Base-by-base conservation (phyloP, 352 stramenopile species). In the Aphanomyces astaci region DNA sequence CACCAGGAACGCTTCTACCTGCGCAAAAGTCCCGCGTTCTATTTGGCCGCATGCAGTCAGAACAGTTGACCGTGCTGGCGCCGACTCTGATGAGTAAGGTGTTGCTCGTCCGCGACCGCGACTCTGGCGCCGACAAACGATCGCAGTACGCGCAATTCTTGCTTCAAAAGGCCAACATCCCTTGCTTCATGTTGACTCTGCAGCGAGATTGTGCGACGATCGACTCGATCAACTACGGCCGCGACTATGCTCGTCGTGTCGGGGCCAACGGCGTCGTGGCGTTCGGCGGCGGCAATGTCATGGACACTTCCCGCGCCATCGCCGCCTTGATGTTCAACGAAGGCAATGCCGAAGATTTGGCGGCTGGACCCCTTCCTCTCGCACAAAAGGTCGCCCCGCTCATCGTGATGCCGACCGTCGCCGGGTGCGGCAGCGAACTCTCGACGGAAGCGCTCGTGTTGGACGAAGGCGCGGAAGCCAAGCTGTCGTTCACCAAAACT, bases 151-250 rank as follows among this genome's bases (percentile, higher is more conserved):
- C 74, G n/a, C 80, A 91, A 74, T 91, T 83, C 40, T 52, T 91
- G 43, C 66, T 91, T 22, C 78, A 89, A 73, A 81, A 89, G 46
- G 76, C 77, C 31, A 82, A 81, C 2, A 74, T 91, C 5, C 79
- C 83, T 11, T 87, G 78, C 59, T 91, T 91, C 63, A 81, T 89
- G 71, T 86, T 87, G 73, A 91, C 83, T 19, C 63, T 91, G 52
- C 74, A 79, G 70, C 75, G 77, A 17, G 83, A 91, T 56, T 91
- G 83, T 63, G 76, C 83, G 11, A 89, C 83, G 11, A 45, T 87
- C 24, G 66, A 79, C 25, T 74, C 74, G 9, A 76, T 91, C 52
- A 78, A 89, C 64, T 74, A 81, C 25, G 83, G 76, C 0, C 71
- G 75, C 30, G 76, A 80, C 5, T 84, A 78, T 11, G 83, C 83